Evolutionary conservation across 2,329 filamentous ascomycete genomes (phyloP), one percentile per base, ranked within the genome.

Genomic region (Ceratocystis eucalypticola): DNA sequence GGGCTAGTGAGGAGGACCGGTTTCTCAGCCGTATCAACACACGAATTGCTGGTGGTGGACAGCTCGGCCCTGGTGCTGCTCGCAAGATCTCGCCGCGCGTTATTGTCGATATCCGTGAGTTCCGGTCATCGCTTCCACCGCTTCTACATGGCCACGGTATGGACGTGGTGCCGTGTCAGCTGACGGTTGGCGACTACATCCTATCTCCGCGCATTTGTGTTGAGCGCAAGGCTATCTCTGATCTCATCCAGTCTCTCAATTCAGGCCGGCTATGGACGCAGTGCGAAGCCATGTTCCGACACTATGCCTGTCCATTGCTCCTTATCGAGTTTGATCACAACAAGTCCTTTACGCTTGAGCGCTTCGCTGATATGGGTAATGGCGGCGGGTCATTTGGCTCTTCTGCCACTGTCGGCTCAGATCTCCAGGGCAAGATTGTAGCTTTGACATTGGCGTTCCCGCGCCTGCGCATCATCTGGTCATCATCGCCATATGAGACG

Each of bases 261-360:
- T 92, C 96, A 74, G 94, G 94, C 12, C 87, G 94, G 1, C 82
- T 99, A 15, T 99, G 91, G 78, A 89, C 85, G 71, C 94, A 99
- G 78, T 88, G 88, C 50, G 93, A 97, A 76, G 86, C 88, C 61
- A 97, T 99, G 93, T 88, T 95, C 68, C 85, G 90, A 74, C 87
- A 97, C 77, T 99, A 99, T 82, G 88, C 88, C 72, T 86, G 77
- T 70, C 88, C 91, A 0, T 89, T 97, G 84, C 84, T 99, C 5
- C 84, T 99, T 57, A 97, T 99, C 72, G 94, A 99, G 75, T 99
- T 99, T 74, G 92, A 96, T 74, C 89, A 96, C 74, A 93, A 96
- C 78, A 96, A 96, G 75, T 93, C 90, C 3, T 99, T 99, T 75
- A 97, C 92, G 0, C 85, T 99, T 17, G 94, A 93, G 74, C 88